phyloP scores from a whole-genome alignment of 2,329 filamentous ascomycete species.

The Colletotrichum godetiae region DNA sequence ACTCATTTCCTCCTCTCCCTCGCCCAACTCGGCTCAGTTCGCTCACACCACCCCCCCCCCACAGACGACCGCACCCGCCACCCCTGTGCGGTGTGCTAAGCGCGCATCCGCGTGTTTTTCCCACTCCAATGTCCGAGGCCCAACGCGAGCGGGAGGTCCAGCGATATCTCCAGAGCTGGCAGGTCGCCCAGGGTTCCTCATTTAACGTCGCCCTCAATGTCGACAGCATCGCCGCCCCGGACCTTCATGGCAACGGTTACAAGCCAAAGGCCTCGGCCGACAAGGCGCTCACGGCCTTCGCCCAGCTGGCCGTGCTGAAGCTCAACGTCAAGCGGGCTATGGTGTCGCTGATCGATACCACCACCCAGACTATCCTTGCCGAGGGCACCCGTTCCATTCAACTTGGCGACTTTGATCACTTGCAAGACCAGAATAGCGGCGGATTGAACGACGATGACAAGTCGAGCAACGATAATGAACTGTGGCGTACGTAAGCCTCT shows the following conservation, averaged over 20 bases:
- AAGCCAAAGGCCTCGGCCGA: slow-evolving; percentile 47
- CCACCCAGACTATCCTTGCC: slow-evolving; percentile 61
- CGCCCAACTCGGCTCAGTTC: too few relatives aligned
- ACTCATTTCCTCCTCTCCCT: background rate
- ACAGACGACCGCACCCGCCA: background rate
- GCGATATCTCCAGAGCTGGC: slow-evolving; percentile 45
- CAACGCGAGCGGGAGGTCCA: slow-evolving; percentile 48
- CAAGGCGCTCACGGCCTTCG: slow-evolving; percentile 56
- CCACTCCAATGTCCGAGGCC: slow-evolving; percentile 26
- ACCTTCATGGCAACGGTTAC: slow-evolving; percentile 44
- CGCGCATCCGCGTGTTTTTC: background rate
- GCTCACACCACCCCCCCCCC: too few relatives aligned
- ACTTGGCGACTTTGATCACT: slow-evolving; percentile 44
- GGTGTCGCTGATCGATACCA: slow-evolving; percentile 59
- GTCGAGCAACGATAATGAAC: slow-evolving; percentile 37
- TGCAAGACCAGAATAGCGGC: background rate
- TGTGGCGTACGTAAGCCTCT: slow-evolving; percentile 48
- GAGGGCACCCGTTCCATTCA: slow-evolving; percentile 61
- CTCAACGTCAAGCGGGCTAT: slow-evolving; percentile 59
- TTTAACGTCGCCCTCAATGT: slow-evolving; percentile 46
- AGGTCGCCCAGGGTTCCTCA: slow-evolving; percentile 45
- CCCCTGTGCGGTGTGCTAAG: background rate
- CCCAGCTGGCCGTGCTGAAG: slow-evolving; percentile 62
- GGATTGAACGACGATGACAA: background rate
- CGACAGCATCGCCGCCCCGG: slow-evolving; percentile 44